Conservation (phyloP, 2,329 filamentous ascomycete species). For the Aureobasidium subglaciale region DNA sequence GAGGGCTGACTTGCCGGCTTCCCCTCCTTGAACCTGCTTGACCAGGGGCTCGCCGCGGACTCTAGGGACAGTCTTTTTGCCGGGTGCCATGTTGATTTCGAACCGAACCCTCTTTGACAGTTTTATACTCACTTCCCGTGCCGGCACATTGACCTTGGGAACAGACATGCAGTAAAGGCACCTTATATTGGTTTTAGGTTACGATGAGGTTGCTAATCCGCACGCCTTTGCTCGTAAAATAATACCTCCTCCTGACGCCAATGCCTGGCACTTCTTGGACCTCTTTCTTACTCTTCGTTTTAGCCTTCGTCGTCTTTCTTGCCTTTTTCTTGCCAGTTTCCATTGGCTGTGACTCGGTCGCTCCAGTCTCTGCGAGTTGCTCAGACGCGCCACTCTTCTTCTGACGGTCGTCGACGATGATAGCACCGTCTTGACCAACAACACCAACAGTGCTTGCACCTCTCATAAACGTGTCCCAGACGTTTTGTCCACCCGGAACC, state of each 20-base stretch:
- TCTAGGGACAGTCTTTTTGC: no score
- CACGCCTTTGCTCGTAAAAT: conserved; percentile 72
- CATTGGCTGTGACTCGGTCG: conserved; percentile 5
- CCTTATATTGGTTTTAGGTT: no score
- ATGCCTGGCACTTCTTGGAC: conserved; percentile 43
- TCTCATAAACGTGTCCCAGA: conserved; percentile 55
- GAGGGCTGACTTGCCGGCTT: no score
- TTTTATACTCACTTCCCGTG: no score
- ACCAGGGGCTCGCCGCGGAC: no score
- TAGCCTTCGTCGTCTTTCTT: conserved; percentile 47
- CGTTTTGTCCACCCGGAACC: conserved; percentile 62
- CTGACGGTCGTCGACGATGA: conserved; percentile 11
- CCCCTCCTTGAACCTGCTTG: no score
- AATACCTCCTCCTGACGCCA: conserved; percentile 70
- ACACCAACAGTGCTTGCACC: conserved; percentile 38
- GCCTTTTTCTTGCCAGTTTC: conserved; percentile 15
- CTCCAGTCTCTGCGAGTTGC: background rate
- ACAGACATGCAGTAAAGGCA: no score
- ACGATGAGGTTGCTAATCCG: conserved; percentile 62
- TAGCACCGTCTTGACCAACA: conserved; percentile 19
- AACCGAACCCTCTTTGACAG: no score
- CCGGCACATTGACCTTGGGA: no score
- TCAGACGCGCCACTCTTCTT: background rate
- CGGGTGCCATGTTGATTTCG: no score
- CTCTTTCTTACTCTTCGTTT: conserved; percentile 47